Percentiles rank a stretch among this genome's conserved stretches.
Conservation (phyloP, 495 filamentous ascomycete species). For the Talaromyces stipitatus region DNA sequence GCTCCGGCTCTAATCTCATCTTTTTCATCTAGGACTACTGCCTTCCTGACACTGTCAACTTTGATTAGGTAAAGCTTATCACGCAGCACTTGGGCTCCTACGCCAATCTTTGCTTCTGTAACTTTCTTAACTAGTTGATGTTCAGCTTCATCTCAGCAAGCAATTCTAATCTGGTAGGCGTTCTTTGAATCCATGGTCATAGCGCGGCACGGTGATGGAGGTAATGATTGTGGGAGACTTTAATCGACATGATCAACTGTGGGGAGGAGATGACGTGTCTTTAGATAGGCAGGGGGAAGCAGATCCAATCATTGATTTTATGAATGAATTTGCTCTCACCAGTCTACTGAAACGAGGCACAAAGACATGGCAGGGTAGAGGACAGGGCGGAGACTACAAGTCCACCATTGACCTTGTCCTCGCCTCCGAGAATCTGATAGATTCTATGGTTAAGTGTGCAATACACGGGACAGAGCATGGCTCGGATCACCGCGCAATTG, state of each 20-base stretch:
- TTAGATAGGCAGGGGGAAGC: constrained; percentile 21
- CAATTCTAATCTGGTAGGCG: background rate
- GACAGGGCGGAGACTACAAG: constrained; percentile 12
- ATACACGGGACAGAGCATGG: constrained; percentile 21
- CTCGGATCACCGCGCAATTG: constrained; percentile 25
- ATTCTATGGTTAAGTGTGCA: constrained; percentile 16
- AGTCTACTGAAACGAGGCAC: constrained; percentile 24
- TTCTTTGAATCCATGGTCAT: background rate
- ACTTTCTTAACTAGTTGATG: background rate
- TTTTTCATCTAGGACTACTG: background rate
- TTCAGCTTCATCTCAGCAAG: background rate
- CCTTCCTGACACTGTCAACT: background rate
- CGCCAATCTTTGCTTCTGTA: background rate
- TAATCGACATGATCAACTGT: constrained; percentile 29
- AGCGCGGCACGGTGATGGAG: background rate
- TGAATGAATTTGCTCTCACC: constrained; percentile 19
- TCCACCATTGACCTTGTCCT: constrained; percentile 22
- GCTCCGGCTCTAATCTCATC: constrained; percentile 3
- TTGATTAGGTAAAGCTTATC: background rate
- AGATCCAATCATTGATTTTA: constrained; percentile 27
- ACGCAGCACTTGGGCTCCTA: background rate
- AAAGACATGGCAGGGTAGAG: constrained; percentile 25
- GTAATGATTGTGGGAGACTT: constrained; percentile 21
- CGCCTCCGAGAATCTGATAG: constrained; percentile 13
- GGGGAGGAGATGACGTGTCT: constrained; percentile 26